Percentiles rank a stretch among this genome's conserved stretches.
Conservation (phyloP, 2,329 filamentous ascomycete genomes). For the Ambrosiella xylebori region DNA sequence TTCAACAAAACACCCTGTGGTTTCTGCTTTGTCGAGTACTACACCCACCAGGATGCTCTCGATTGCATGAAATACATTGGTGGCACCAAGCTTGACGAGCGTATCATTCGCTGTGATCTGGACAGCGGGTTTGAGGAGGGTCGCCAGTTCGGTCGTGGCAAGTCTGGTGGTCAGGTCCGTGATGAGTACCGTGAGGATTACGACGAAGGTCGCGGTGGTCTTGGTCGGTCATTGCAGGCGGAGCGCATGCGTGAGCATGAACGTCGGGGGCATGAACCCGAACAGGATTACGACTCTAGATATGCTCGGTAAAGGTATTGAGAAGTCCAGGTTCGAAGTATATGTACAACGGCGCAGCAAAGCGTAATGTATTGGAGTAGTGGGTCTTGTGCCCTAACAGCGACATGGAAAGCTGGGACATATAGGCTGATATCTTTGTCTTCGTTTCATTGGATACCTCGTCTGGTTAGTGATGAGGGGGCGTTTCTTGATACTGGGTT, state of each 20-base stretch:
- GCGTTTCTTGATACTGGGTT: constrained; percentile 10
- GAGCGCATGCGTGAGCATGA: constrained; percentile 29
- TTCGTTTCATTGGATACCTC: constrained; percentile 4
- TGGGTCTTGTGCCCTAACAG: neutral
- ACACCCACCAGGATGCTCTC: constrained; percentile 88
- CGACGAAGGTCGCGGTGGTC: constrained; percentile 82
- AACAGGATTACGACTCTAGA: constrained; percentile 20
- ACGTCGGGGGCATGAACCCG: constrained; percentile 18
- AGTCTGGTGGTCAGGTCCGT: constrained; percentile 88
- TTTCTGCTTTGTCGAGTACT: constrained; percentile 99
- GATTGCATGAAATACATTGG: constrained; percentile 99
- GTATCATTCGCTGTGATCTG: constrained; percentile 85
- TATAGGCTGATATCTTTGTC: constrained; percentile 5
- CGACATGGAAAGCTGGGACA: neutral
- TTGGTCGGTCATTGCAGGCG: constrained; percentile 55
- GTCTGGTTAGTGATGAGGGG: constrained; percentile 1
- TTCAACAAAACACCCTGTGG: constrained; percentile 97
- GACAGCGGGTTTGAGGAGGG: constrained; percentile 95
- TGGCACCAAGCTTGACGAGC: constrained; percentile 93
- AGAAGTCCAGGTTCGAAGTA: neutral
- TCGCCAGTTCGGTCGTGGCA: constrained; percentile 85
- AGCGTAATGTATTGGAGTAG: neutral
- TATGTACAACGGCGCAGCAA: neutral
- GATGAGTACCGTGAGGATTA: constrained; percentile 97
- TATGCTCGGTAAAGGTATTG: constrained; percentile 12